Percentiles rank a stretch among this genome's conserved stretches.
These are phyloP conservation scores for Solanum pinnatisectum DNA, from an alignment of 257 asterid genomes.

Conservation along the genomic window DNA sequence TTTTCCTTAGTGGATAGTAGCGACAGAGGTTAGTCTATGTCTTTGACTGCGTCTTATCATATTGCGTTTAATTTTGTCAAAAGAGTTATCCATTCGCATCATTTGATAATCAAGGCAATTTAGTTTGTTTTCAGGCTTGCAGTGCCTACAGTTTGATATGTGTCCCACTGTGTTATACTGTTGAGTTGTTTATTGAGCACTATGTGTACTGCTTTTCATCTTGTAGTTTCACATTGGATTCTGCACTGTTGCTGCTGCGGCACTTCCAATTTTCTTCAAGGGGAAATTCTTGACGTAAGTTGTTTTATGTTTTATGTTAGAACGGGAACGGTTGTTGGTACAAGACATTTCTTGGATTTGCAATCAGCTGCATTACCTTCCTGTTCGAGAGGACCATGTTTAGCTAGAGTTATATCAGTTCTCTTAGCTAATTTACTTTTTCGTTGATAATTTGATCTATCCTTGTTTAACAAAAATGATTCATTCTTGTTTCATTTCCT, in stretches of 20 bases:
- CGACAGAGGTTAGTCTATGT: slow-evolving; percentile 53
- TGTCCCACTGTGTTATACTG: slow-evolving; percentile 41
- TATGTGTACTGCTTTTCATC: neutral
- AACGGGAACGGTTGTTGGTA: neutral
- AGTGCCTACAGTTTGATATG: slow-evolving; percentile 63
- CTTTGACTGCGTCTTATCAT: neutral
- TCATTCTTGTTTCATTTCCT: neutral
- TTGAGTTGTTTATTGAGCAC: neutral
- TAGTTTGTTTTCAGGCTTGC: slow-evolving; percentile 55
- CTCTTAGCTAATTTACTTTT: neutral
- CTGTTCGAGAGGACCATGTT: neutral
- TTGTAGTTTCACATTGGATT: slow-evolving; percentile 67
- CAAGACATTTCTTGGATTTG: neutral
- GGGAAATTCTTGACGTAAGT: slow-evolving; percentile 85
- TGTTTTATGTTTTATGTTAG: neutral
- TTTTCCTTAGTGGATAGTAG: slow-evolving; percentile 89
- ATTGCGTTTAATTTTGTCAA: neutral
- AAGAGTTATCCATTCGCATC: neutral
- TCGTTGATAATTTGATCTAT: neutral
- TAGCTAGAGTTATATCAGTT: neutral
- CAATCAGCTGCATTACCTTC: neutral
- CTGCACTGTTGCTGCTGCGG: slow-evolving; percentile 62
- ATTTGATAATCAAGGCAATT: neutral
- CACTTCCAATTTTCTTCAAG: slow-evolving; percentile 75
- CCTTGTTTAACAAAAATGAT: neutral